Base-by-base conservation (phyloP, 805 yeast species). In the Teunomyces pallodes region DNA sequence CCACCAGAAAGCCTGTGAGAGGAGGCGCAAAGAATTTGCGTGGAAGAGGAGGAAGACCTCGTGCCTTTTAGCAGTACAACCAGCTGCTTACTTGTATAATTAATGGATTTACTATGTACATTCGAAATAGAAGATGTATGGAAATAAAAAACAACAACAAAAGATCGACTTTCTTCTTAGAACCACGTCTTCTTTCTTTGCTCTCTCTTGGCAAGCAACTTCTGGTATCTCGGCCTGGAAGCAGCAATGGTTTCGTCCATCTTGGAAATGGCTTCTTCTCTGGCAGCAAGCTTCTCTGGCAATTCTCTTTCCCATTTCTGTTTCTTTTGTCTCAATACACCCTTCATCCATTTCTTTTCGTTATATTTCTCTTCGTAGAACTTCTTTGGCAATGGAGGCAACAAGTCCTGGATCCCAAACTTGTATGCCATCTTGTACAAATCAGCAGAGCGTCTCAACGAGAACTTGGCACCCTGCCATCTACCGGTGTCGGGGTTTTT, bases 401-500 rank as follows among this genome's bases (percentile, higher is more conserved):
- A 72, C 50, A 89, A 71, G 51, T 86, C 90, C 35, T 82, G 76
- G 5, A 91, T 75, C n/a, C 97, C 97, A 57, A 80, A 87, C 57
- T 83, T 80, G 61, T 81, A 76, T 1, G 97, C 97, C 60, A 86
- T 68, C 68, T 91, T 91, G 76, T 79, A 90, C 46, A 91, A 70
- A 54, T 85, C 96, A 14, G 91, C 82, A 60, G 88, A 90, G 59
- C 92, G 81, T 70, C 96, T 81, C 60, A 84, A 72, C 7, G 96
- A 87, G 67, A 81, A 87, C 55, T 82, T 76, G 24, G 97, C 88
- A 50, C 82, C 81, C 58, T 88, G 95, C 71, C 84, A 81, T 56
- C 70, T 75, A n/a, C 86, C 81, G 17, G 95, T 89, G 17, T 86
- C 80, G 16, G 95, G 90, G 65, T 90, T 90, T 60, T 79, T 86